Evolutionary conservation across 2,329 filamentous ascomycete species (phyloP).

Genomic region (Arthrobotrys musiformis): DNA sequence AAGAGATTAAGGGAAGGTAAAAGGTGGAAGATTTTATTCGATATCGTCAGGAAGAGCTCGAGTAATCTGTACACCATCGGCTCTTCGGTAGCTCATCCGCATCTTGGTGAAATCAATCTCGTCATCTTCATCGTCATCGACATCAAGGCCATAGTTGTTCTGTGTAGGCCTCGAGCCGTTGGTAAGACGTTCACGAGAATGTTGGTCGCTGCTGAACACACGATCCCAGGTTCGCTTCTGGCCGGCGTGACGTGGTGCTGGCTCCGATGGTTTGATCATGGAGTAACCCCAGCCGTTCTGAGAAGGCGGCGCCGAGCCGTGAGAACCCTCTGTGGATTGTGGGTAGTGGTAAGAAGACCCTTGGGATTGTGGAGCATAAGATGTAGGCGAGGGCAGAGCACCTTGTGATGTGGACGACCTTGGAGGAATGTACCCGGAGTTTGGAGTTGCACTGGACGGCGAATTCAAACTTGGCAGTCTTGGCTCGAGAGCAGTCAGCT

Average conservation of each 20-base stretch:
- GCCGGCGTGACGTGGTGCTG: conserved; percentile 55
- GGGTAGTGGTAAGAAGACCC: conserved; percentile 31
- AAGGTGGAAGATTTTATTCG: conserved; percentile 39
- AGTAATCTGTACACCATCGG: conserved; percentile 60
- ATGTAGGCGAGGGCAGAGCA: conserved; percentile 57
- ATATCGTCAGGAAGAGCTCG: conserved; percentile 57
- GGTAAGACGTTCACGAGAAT: conserved; percentile 58
- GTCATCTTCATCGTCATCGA: conserved; percentile 58
- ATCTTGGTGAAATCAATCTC: conserved; percentile 58
- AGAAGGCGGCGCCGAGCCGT: conserved; percentile 55
- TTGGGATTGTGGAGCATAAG: conserved; percentile 54
- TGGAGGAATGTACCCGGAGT: conserved; percentile 46
- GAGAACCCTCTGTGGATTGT: conserved; percentile 33
- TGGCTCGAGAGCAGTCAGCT: conserved; percentile 51
- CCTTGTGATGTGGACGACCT: conserved; percentile 56
- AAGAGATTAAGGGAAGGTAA: not conserved
- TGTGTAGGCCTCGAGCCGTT: conserved; percentile 57
- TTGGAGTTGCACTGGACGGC: conserved; percentile 47
- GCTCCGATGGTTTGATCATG: conserved; percentile 55
- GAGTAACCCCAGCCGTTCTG: conserved; percentile 56
- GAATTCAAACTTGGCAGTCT: conserved; percentile 51
- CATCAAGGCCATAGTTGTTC: conserved; percentile 54
- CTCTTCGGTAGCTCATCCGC: conserved; percentile 59
- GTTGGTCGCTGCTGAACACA: conserved; percentile 58
- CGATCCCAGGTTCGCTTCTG: conserved; percentile 59